A percentile compares a stretch with the other conserved stretches of the same genome.
These are phyloP conservation scores for Delitschia confertaspora DNA, from an alignment of 495 filamentous ascomycete genomes.

Conservation along the genomic window DNA sequence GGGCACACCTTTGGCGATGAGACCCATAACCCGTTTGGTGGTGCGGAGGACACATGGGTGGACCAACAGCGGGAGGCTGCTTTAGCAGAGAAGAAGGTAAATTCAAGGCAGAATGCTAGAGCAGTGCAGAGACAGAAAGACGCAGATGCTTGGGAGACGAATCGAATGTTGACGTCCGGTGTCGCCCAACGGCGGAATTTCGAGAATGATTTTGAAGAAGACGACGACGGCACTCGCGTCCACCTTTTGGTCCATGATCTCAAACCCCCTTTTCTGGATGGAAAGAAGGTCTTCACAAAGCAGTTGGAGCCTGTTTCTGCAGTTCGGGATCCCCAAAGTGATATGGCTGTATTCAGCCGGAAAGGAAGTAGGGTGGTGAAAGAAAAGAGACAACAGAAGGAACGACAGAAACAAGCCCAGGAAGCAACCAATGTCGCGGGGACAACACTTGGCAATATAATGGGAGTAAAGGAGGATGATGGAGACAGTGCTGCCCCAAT, in stretches of 20 bases:
- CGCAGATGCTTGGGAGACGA: constrained; percentile 95
- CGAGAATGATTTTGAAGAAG: constrained; percentile 74
- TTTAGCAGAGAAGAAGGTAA: constrained; percentile 63
- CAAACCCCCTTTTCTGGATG: constrained; percentile 91
- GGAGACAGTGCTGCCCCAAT: constrained; percentile 76
- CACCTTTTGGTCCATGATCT: constrained; percentile 92
- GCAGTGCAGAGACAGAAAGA: constrained; percentile 82
- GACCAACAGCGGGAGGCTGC: constrained; percentile 65
- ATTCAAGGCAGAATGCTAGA: constrained; percentile 58
- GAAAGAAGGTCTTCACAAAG: constrained; percentile 90
- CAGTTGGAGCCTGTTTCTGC: constrained; percentile 93
- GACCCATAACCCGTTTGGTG: constrained; percentile 58
- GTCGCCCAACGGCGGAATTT: constrained; percentile 84
- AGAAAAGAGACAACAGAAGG: constrained; percentile 82
- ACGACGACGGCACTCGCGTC: constrained; percentile 81
- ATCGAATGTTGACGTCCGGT: constrained; percentile 94
- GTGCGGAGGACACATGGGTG: constrained; percentile 55
- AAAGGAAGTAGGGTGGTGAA: constrained; percentile 92
- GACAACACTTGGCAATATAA: constrained; percentile 84
- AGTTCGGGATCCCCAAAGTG: constrained; percentile 87
- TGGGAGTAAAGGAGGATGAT: constrained; percentile 92
- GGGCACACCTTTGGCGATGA: constrained; percentile 74
- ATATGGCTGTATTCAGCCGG: constrained; percentile 96
- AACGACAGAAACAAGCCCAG: constrained; percentile 90
- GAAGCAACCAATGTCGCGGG: constrained; percentile 90